Percentiles rank a stretch among this genome's conserved stretches.
Conservation (phyloP, 305 asterid genomes). For the Petunia hybrid region DNA sequence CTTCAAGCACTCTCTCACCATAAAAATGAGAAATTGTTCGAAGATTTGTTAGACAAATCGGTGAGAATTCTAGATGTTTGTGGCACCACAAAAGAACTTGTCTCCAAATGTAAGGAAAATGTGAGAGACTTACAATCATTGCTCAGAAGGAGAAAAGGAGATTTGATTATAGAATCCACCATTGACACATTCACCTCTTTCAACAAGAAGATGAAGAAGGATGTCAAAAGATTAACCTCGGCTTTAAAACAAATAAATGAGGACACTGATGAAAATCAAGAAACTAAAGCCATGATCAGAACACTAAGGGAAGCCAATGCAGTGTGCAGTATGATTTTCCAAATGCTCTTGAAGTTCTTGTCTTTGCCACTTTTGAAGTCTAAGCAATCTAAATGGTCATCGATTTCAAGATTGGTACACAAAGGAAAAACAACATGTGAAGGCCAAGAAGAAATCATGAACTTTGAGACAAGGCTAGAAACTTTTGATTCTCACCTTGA, state of each 20-base stretch:
- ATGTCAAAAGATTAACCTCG: background rate
- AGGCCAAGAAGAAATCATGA: background rate
- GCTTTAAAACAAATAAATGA: constrained; percentile 7
- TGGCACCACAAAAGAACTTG: constrained; percentile 7
- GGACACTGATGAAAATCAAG: constrained; percentile 2
- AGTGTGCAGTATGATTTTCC: background rate
- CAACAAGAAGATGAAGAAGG: constrained; percentile 28
- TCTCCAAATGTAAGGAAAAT: constrained; percentile 11
- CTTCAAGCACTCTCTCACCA: constrained; percentile 22
- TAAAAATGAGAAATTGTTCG: background rate
- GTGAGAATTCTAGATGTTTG: constrained; percentile 23
- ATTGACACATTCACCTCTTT: background rate
- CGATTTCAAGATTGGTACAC: constrained; percentile 32
- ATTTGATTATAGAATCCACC: background rate
- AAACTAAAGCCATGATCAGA: constrained; percentile 14
- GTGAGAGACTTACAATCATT: constrained; percentile 9
- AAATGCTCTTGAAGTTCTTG: constrained; percentile 23
- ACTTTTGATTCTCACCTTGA: constrained; percentile 8
- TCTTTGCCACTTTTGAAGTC: constrained; percentile 1
- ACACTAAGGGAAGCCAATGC: constrained; percentile 25
- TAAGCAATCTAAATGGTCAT: constrained; percentile 30
- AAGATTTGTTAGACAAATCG: constrained; percentile 20
- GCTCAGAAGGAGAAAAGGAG: constrained; percentile 21
- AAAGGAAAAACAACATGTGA: constrained; percentile 26
- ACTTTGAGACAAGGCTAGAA: constrained; percentile 11